A percentile compares a stretch with the other conserved stretches of the same genome.
Evolutionary conservation across 495 filamentous ascomycete genomes (phyloP).

Genomic region (Penicillium silybi): DNA sequence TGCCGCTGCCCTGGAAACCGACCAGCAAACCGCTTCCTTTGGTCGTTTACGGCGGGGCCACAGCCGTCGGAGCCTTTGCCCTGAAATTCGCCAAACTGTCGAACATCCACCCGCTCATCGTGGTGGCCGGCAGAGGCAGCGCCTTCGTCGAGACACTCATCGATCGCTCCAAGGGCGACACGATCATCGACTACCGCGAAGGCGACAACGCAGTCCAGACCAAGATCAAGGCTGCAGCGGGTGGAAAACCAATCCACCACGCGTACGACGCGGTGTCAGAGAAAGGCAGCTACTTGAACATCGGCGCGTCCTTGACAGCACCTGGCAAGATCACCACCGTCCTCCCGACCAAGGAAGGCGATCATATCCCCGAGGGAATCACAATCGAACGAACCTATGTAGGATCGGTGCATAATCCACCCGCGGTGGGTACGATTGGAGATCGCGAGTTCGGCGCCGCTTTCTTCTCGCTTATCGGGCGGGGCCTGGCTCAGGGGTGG

Average conservation of each 20-base stretch:
- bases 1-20: slow-evolving; percentile 60
- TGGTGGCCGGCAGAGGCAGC: slow-evolving; percentile 55
- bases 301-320: slow-evolving; percentile 16
- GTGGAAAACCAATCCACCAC: slow-evolving; percentile 28
- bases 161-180: slow-evolving; percentile 61
- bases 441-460: slow-evolving; percentile 56
- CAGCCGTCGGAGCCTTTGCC: slow-evolving; percentile 63
- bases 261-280: slow-evolving; percentile 61
- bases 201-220: slow-evolving; percentile 21
- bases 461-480: slow-evolving; percentile 50
- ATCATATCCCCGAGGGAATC: slow-evolving; percentile 24
- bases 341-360: slow-evolving; percentile 32
- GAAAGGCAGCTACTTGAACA: slow-evolving; percentile 38
- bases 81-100: slow-evolving; percentile 59
- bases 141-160: slow-evolving; percentile 47
- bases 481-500: slow-evolving; percentile 54
- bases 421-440: slow-evolving; percentile 11
- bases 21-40: slow-evolving; percentile 43
- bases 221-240: slow-evolving; percentile 20
- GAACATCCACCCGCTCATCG: slow-evolving; percentile 68
- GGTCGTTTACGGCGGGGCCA: slow-evolving; percentile 60
- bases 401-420: slow-evolving; percentile 10
- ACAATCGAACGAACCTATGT: slow-evolving; percentile 10
- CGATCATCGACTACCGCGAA: slow-evolving; percentile 66
- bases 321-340: slow-evolving; percentile 53